Evolutionary conservation across 2,329 filamentous ascomycete species (phyloP).

Genomic region (Catunica adiposa): DNA sequence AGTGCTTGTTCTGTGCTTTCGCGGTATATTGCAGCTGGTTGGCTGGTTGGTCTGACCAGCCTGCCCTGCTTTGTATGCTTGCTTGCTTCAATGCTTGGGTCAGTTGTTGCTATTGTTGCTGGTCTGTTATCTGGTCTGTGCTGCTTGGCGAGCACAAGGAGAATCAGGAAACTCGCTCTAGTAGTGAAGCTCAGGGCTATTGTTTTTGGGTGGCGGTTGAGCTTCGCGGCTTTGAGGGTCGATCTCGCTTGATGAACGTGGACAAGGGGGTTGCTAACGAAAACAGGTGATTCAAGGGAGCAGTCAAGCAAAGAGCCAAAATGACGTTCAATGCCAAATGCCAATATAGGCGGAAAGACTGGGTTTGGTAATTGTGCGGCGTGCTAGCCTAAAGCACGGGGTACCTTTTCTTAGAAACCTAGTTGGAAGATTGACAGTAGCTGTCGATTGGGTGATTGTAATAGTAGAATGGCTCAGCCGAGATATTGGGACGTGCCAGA

Average conservation of each 20-base stretch:
- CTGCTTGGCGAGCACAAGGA: neutral
- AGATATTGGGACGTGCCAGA: neutral
- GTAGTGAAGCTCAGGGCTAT: neutral
- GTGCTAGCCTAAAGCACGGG: neutral
- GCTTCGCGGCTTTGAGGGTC: constrained; percentile 11
- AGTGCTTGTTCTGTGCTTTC: too few species aligned
- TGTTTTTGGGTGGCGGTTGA: constrained; percentile 3
- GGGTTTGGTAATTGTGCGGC: neutral
- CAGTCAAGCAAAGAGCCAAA: constrained; percentile 4
- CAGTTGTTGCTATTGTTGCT: neutral
- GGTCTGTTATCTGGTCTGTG: neutral
- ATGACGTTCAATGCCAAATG: constrained; percentile 5
- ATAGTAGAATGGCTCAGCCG: too few species aligned
- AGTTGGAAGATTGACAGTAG: too few species aligned
- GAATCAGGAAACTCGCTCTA: too few species aligned
- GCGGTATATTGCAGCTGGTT: too few species aligned
- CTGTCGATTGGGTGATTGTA: neutral
- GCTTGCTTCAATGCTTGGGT: neutral
- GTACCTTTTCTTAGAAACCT: too few species aligned
- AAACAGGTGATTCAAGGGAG: constrained; percentile 7
- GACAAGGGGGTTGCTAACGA: constrained; percentile 3
- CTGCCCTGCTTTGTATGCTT: neutral
- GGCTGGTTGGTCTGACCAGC: neutral
- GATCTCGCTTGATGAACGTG: constrained; percentile 10
- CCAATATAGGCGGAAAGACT: neutral